Evolutionary conservation across 768 basidiomycete genomes (phyloP), one percentile per base, ranked within the genome.

Genomic region (Cystofilobasidium bisporidii): DNA sequence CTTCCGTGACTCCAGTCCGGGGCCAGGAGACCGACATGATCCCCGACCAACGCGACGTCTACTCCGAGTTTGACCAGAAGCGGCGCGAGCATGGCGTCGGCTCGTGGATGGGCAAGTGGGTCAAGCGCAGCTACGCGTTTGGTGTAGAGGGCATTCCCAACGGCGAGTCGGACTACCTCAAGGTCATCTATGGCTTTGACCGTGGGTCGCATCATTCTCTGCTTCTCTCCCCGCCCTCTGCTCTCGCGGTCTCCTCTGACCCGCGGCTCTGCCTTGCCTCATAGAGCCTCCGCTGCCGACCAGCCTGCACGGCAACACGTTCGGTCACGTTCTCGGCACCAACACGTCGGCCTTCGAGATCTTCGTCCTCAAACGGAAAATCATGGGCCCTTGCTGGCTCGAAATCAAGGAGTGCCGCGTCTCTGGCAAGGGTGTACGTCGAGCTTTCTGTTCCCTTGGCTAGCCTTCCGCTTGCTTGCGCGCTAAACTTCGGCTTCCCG

Each of bases 371-470:
- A 98, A 98, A 77, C 85, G 92, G 38, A 96, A 93, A 79, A 96
- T 98, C 66, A 97, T 97, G 92, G 96, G 96, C 0, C 93, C 96
- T 0, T 98, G 96, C 75, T 99, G 96, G 96, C 80, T 99, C 55
- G 82, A 86, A 65, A 83, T 99, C 70, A 87, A 87, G 77, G 82
- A 86, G 56, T 86, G 87, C 1, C 78, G 81, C 28, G 79, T 93
- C 22, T 88, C 88, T 59, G 78, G 85, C 72, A 87, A 89, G 77
- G 88, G 88, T 1, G 92, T 96, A 75, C 63, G 87, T 77, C 10
- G 18, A 18, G 33, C 38, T 30, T 36, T 6, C 36, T 36, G 36
- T 12, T 36, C 6, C 36, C n/a, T n/a, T n/a, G n/a, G 36, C 36
- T 12, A 36, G 38, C 30, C 20, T n/a, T 48, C n/a, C n/a, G n/a